Evolutionary conservation across 371 early-diverging fungal genomes (phyloP), one percentile per base, ranked within the genome.

Genomic region (Mucor ambiguus): DNA sequence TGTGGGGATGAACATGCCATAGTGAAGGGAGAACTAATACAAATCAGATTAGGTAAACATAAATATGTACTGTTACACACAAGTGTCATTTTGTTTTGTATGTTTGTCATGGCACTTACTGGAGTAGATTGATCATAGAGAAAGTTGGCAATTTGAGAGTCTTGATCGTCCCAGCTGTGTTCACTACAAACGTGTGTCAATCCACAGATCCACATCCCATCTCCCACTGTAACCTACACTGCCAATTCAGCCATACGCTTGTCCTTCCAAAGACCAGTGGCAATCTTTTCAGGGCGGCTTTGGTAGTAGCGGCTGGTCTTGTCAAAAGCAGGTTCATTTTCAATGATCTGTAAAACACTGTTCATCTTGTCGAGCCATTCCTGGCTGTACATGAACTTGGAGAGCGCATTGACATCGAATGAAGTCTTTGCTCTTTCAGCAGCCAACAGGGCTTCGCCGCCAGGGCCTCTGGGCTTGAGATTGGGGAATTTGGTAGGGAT

Each of bases 1-100:
- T 22, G 92, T 90, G 11, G 93, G 95, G 30, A 93, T 86, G 70
- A 95, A 94, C 86, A 94, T 92, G 29, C 76, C 75, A 29, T 84
- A 79, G 70, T 90, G 90, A 59, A 81, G 66, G 28, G 75, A 61
- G 48, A 79, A 79, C 81, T 80, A 66, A n/a, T n/a, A n/a, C n/a
- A n/a, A n/a, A n/a, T n/a, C n/a, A n/a, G n/a, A n/a, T n/a, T n/a
- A n/a, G n/a, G n/a, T n/a, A n/a, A n/a, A n/a, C n/a, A n/a, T n/a
- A n/a, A n/a, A n/a, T n/a, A n/a, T n/a, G n/a, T n/a, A n/a, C n/a
- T n/a, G n/a, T n/a, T n/a, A 49, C 49, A 49, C 49, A 49, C 12
- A 49, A 49, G 26, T 49, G 49, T 49, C 49, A 49, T 49, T 49
- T 49, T 49, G 24, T 22, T 8, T 48, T 24, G 9, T 49, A 11